Conservation (phyloP, 164 flowering plant genomes). For the Aristolochia californica region DNA sequence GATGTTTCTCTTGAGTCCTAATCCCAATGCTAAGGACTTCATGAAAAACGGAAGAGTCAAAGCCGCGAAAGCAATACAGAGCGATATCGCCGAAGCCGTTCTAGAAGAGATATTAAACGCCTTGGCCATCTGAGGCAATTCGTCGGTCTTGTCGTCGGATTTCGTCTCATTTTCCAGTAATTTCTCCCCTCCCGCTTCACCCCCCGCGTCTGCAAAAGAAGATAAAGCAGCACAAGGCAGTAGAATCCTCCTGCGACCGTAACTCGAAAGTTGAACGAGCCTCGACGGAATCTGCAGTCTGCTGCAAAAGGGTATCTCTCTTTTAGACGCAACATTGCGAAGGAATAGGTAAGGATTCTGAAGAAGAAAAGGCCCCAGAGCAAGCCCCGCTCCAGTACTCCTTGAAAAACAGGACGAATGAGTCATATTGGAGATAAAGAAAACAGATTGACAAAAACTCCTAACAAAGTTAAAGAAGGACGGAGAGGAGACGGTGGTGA, state of each 20-base stretch:
- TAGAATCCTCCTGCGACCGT: slow-evolving; percentile 9
- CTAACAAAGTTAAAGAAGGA: background rate
- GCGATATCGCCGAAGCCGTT: slow-evolving; percentile 56
- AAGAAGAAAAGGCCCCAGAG: slow-evolving; percentile 11
- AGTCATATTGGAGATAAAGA: slow-evolving; percentile 30
- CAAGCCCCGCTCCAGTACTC: slow-evolving; percentile 12
- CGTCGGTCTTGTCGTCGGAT: slow-evolving; percentile 10
- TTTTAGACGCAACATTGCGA: slow-evolving; percentile 15
- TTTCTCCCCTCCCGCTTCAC: slow-evolving; percentile 11
- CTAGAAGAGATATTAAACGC: slow-evolving; percentile 67
- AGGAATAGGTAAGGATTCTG: slow-evolving; percentile 17
- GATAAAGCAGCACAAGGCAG: slow-evolving; percentile 47
- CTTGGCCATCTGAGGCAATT: slow-evolving; percentile 66
- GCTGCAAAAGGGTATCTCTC: slow-evolving; percentile 8
- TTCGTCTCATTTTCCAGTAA: background rate
- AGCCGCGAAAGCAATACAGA: slow-evolving; percentile 60
- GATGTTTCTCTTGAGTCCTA: slow-evolving; percentile 48
- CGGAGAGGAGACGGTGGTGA: background rate
- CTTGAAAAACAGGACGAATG: slow-evolving; percentile 30
- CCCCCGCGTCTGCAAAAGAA: slow-evolving; percentile 49
- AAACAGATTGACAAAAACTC: background rate
- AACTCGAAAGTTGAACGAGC: slow-evolving; percentile 14
- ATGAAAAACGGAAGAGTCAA: slow-evolving; percentile 49
- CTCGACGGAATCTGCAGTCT: slow-evolving; percentile 14
- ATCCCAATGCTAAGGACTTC: slow-evolving; percentile 43